These are phyloP conservation scores for Candida dajiaensis DNA, from an alignment of 805 yeast genomes.

Conservation along the genomic window DNA sequence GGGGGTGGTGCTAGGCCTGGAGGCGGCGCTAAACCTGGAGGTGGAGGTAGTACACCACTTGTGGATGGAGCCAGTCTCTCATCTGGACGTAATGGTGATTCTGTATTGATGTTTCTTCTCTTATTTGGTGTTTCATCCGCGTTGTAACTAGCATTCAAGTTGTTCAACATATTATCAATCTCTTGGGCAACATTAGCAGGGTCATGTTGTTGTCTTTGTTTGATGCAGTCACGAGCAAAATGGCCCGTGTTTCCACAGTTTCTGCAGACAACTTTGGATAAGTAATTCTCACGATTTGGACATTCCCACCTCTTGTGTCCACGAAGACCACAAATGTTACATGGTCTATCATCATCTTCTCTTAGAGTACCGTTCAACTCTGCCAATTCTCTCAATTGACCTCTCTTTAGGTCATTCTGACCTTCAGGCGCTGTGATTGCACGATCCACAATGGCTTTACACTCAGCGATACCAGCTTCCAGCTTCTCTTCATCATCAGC, in stretches of 20 bases:
- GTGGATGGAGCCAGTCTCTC: slow-evolving; percentile 21
- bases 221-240: slow-evolving; percentile 76
- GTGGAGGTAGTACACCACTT: slow-evolving; percentile 23
- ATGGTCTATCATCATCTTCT: slow-evolving; percentile 63
- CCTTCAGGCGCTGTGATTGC: slow-evolving; percentile 91
- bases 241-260: slow-evolving; percentile 84
- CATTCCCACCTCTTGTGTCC: slow-evolving; percentile 66
- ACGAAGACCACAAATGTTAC: slow-evolving; percentile 57
- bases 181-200: slow-evolving; percentile 36
- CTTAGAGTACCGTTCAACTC: slow-evolving; percentile 90
- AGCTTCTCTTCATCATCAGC: slow-evolving; percentile 78
- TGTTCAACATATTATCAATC: slow-evolving; percentile 45
- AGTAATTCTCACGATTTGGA: slow-evolving; percentile 47
- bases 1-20: slow-evolving; percentile 18
- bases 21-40: slow-evolving; percentile 23
- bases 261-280: slow-evolving; percentile 58
- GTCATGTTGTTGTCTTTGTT: neutral
- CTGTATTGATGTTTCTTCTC: slow-evolving; percentile 7
- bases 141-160: slow-evolving; percentile 30
- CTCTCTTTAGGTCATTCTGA: slow-evolving; percentile 84
- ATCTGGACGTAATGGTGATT: slow-evolving; percentile 5
- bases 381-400: slow-evolving; percentile 88
- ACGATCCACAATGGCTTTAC: slow-evolving; percentile 70
- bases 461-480: slow-evolving; percentile 64
- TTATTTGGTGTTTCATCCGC: slow-evolving; percentile 3